Percentiles rank a stretch among this genome's conserved stretches.
Conservation (phyloP, 2,329 filamentous ascomycete genomes). For the Penicillium sp. region DNA sequence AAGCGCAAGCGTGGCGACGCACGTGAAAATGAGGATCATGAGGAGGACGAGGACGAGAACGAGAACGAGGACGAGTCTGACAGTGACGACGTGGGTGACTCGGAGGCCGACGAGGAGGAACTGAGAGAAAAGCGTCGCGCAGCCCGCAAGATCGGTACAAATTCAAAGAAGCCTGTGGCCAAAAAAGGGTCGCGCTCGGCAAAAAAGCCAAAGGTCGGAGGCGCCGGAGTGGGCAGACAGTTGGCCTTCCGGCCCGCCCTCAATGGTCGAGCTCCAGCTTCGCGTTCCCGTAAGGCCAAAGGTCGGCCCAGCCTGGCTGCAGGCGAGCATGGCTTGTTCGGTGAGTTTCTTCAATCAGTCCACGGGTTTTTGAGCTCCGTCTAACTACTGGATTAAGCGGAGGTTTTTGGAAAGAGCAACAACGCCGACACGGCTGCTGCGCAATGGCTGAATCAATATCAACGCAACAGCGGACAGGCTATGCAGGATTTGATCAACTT, state of each 20-base stretch:
- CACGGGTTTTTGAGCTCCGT: constrained; percentile 4
- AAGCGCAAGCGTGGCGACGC: constrained; percentile 51
- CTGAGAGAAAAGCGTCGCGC: constrained; percentile 42
- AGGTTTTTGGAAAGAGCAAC: constrained; percentile 56
- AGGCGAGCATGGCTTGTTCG: constrained; percentile 55
- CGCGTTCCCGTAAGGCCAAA: constrained; percentile 49
- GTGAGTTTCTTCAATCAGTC: constrained; percentile 32
- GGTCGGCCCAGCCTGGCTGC: constrained; percentile 50
- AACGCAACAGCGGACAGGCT: constrained; percentile 51
- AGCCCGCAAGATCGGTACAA: constrained; percentile 31
- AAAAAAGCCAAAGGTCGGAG: constrained; percentile 56
- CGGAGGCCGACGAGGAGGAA: constrained; percentile 49
- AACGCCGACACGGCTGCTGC: constrained; percentile 54
- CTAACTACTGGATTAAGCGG: constrained; percentile 43
- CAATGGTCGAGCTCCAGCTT: constrained; percentile 42
- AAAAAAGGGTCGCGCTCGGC: constrained; percentile 37
- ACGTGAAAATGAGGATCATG: constrained; percentile 35
- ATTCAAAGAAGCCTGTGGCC: constrained; percentile 41
- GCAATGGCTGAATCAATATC: constrained; percentile 55
- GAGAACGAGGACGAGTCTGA: constrained; percentile 37
- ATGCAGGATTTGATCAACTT: constrained; percentile 60
- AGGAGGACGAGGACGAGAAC: constrained; percentile 33
- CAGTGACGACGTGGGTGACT: constrained; percentile 36
- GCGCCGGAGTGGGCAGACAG: constrained; percentile 43
- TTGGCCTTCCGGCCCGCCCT: constrained; percentile 54